Base-by-base conservation (phyloP, 2,329 filamentous ascomycete species). In the Botrytis deweyae region DNA sequence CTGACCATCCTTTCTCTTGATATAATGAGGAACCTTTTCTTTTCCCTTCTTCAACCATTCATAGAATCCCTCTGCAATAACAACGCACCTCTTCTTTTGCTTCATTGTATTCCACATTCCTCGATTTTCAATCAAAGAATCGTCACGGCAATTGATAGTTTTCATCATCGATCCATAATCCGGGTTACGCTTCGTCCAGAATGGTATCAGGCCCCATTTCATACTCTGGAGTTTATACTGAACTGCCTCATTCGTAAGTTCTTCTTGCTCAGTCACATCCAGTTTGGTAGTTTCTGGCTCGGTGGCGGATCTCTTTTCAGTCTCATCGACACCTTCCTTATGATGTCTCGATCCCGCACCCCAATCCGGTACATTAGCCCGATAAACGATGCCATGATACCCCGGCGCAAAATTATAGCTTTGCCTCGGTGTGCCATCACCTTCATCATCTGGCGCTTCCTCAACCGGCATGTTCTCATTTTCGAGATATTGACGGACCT, bases 81-180 rank as follows among this genome's bases (percentile, higher is more conserved):
- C 90, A 36, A 98, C 86, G 81, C 96, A 98, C 44, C 96, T 88
- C 83, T 98, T 97, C 78, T 88, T 89, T 75, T 91, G 90, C 84
- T 98, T 98, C 92, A 98, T 97, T 1, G 88, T 90, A 61, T 89
- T 92, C 96, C 96, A 98, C 90, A 98, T 93, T 18, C 95, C 94
- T 8, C 90, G 88, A 14, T 91, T 87, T 16, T 91, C 88, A 9
- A 89, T 86, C 33, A 98, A 85, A 1, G 93, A 96, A 82, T 98
- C 95, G 80, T 95, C 93, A 4, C 95, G 91, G 81, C 95, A 98
- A 83, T 99, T 98, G 82, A 98, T 98, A 0, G 94, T 97, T 80
- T 92, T 93, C 86, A 97, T 87, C 82, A 94, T 86, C 1, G 90
- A 90, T 40, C 88, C 87, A 79, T 96, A 95, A 80, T 94, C 90